Base-by-base conservation (phyloP, 2,329 filamentous ascomycete species). In the Cladosporium sp. region DNA sequence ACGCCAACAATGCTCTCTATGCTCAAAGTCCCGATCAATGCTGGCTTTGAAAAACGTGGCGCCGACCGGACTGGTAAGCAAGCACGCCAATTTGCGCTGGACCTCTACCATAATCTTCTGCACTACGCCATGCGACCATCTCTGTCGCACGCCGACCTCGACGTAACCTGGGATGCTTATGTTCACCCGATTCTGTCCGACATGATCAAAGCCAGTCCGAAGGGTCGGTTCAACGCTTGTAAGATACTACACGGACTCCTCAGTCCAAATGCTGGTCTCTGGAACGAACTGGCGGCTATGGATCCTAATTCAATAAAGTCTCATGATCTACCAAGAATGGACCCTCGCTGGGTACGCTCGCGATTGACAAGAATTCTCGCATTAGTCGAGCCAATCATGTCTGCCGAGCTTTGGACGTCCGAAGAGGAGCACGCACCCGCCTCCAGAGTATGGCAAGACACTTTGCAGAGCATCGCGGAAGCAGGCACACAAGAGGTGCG, bases 401-500 rank as follows among this genome's bases (percentile, higher is more conserved):
- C 68, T 8, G 74, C 73, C 2, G 67, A 77, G 13, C 81, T 77
- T 73, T 51, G 43, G 12, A 30, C 55, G 17, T 42, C 54, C 8
- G 57, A 60, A 12, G 54, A 53, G 34, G 47, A 48, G 13, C 47
- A 54, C 7, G 63, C 68, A 4, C 56, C 59, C 20, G 51, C 51
- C 15, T 58, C 61, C n/a, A 15, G 19, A 4, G 22, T 52, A 13
- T 68, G 65, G 51, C 64, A 70, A 9, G 69, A 74, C 27, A 72
- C 89, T 11, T 74, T 88, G 38, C 71, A 74, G 3, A 80, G 84
- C 1, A 73, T 90, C 20, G 79, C 83, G 2, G 78, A 80, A 43
- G 86, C 87, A 34, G 85, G 85, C 19, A 79, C 78, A 37, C 95
- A 96, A 68, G 93, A 99, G 68, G 86, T 99, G 59, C 95, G 92